These are phyloP conservation scores for Pinus tabuliformis DNA, from an alignment of 75 land plant species.

Conservation along the genomic window DNA sequence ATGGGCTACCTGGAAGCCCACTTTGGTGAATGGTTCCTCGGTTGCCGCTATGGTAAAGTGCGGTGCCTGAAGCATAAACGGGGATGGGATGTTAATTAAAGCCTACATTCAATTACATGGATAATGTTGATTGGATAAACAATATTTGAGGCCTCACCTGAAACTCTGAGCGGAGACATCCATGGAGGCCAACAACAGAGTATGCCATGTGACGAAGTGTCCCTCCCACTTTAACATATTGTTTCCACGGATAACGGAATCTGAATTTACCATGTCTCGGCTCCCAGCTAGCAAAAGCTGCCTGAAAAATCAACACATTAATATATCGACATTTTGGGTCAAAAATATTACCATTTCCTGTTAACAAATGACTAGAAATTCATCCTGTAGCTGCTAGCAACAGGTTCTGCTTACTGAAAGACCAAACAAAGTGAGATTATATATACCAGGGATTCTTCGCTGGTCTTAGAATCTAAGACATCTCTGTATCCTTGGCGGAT, in stretches of 20 bases:
- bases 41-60: not conserved
- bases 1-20: constrained; percentile 11
- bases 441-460: constrained; percentile 53
- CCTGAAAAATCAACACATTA: constrained; percentile 26
- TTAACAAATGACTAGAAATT: too few relatives aligned
- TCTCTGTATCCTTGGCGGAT: constrained; percentile 24
- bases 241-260: constrained; percentile 53
- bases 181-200: constrained; percentile 40
- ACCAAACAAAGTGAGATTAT: not conserved
- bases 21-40: constrained; percentile 26
- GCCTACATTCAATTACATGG: not conserved
- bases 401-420: too few relatives aligned
- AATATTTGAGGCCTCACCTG: constrained; percentile 33
- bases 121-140: not conserved
- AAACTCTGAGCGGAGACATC: constrained; percentile 41
- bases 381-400: too few relatives aligned
- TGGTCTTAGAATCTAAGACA: constrained; percentile 42
- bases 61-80: constrained; percentile 4
- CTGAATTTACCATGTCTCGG: constrained; percentile 73
- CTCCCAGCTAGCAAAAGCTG: constrained; percentile 74
- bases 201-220: constrained; percentile 61
- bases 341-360: too few relatives aligned
- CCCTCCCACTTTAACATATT: constrained; percentile 53
- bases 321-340: not conserved
- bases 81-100: not conserved